phyloP scores from a whole-genome alignment of 805 yeast species.

The Suhomyces emberorum region DNA sequence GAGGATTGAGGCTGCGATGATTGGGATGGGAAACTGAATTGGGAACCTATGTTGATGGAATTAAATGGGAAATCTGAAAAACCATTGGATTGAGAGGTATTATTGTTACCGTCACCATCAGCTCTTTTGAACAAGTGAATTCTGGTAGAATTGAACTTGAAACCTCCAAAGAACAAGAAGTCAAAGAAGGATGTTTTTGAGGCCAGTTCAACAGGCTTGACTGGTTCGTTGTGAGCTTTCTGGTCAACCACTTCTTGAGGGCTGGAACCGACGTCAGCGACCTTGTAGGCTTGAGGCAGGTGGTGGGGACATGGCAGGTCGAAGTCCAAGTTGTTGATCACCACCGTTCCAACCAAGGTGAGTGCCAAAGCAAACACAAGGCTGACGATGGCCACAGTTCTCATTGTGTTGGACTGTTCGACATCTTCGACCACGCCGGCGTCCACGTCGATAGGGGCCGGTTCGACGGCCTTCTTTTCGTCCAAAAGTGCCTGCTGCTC shows the following conservation, averaged over 20 bases:
- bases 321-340: neutral
- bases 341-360: neutral
- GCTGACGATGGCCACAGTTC: neutral
- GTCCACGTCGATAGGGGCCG: neutral
- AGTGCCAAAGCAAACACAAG: neutral
- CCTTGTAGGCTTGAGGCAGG: neutral
- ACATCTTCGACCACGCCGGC: neutral
- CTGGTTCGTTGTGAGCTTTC: too few species aligned
- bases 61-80: too few species aligned
- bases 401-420: neutral
- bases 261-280: too few species aligned
- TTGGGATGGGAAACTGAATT: too few species aligned
- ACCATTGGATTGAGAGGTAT: too few species aligned
- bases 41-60: too few species aligned
- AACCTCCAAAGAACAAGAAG: too few species aligned
- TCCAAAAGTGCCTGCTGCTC: neutral
- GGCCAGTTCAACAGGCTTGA: too few species aligned
- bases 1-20: too few species aligned
- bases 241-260: too few species aligned
- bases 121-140: neutral
- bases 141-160: neutral
- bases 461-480: neutral
- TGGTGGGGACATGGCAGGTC: neutral
- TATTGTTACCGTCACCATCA: neutral
- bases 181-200: too few species aligned